Base-by-base conservation (phyloP, 371 early-diverging fungal genomes). In the Polyrhizophydium stewartii region DNA sequence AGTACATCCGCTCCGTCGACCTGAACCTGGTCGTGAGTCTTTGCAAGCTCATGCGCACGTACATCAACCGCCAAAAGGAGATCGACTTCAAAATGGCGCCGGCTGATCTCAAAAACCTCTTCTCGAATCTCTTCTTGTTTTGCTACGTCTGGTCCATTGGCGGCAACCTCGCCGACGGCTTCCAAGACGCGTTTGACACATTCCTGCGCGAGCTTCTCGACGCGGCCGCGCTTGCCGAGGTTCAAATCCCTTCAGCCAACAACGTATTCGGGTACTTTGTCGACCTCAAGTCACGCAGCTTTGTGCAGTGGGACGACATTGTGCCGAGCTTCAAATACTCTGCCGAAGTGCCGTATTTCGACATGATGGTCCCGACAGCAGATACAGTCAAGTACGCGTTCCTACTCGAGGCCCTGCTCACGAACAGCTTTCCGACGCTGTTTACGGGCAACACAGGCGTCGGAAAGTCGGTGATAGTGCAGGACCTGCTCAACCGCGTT, bases 341-440 rank as follows among this genome's bases (percentile, higher is more conserved):
- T 6, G 25, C 61, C 1, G 76, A 75, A 1, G 61, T 77, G 0
- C 83, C 83, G 19, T 83, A 76, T 64, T 84, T 84, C 60, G 76
- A 84, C 61, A 80, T 82, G 78, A 82, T 81, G 52, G 84, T 84
- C 24, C 82, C 79, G 10, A 84, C 84, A 1, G 38, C 72, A 21
- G 84, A 84, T 61, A 84, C 84, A 9, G 71, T 82, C 31, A 77
- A 78, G 60, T 82, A 82, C 64, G 63, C 71, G 3, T 84, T 64
- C 51, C 51, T 84, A 30, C 61, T 82, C 30, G 80, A 82, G 32
- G 62, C 62, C 5, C 71, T 84, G 12, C 49, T 82, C 19, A 49
- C 55, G n/a, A 74, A 72, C 51, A 68, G 76, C 5, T 79, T 55
- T 55, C 74, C 81, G 9, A 72, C 76, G 13, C 61, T 84, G 12